A percentile compares a stretch with the other conserved stretches of the same genome.
phyloP scores from a whole-genome alignment of 352 stramenopile genomes.

The Pelagophyceae sp. region DNA sequence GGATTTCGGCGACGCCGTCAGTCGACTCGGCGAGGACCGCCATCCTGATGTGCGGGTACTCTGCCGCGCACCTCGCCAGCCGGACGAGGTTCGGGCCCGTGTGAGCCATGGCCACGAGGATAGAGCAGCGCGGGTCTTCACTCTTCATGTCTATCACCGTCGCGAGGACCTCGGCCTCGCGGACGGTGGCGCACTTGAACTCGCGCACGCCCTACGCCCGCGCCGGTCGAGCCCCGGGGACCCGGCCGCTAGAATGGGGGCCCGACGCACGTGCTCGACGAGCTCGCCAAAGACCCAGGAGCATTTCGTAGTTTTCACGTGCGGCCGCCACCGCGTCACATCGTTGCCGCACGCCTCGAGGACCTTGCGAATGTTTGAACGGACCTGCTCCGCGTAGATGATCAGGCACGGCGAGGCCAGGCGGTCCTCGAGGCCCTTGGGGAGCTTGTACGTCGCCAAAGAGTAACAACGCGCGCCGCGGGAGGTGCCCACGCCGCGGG shows the following conservation, averaged over 20 bases:
- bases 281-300: background rate
- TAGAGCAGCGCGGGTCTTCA: background rate
- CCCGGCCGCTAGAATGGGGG: background rate
- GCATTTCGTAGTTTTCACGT: constrained; percentile 14
- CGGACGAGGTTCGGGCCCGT: background rate
- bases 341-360: background rate
- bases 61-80: background rate
- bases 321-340: background rate
- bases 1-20: background rate
- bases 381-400: background rate
- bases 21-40: background rate
- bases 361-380: background rate
- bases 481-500: no score
- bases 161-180: background rate
- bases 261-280: background rate
- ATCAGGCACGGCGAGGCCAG: no score
- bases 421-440: no score
- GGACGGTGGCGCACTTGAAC: constrained; percentile 15
- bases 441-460: no score
- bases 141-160: background rate
- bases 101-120: background rate
- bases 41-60: background rate
- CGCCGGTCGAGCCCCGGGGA: background rate
- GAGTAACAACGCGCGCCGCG: no score
- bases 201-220: background rate